phyloP scores from a whole-genome alignment of 805 yeast genomes.

The Candida methanosorbosa region DNA sequence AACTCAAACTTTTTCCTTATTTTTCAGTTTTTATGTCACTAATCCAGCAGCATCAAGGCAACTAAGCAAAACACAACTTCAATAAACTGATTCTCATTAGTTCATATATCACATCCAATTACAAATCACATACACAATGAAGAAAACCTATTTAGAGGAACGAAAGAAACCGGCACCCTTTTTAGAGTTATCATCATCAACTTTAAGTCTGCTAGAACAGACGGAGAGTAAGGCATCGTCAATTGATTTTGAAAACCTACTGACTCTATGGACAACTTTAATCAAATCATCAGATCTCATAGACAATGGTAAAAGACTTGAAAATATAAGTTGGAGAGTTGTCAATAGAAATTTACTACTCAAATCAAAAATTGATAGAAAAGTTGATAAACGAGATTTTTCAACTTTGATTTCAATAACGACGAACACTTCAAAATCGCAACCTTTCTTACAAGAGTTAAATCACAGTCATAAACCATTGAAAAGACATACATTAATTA shows the following conservation, averaged over 20 bases:
- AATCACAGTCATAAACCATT: neutral
- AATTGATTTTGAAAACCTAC: conserved; percentile 29
- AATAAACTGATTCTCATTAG: too few relatives aligned
- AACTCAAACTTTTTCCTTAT: too few relatives aligned
- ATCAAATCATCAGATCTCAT: conserved; percentile 23
- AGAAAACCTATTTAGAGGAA: conserved; percentile 13
- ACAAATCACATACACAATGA: too few relatives aligned
- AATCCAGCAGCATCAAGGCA: too few relatives aligned
- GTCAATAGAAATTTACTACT: conserved; percentile 22
- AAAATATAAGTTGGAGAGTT: conserved; percentile 27
- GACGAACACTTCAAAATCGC: conserved; percentile 3
- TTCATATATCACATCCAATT: too few relatives aligned
- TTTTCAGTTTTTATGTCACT: too few relatives aligned
- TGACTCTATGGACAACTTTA: conserved; percentile 33
- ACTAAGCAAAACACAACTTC: too few relatives aligned
- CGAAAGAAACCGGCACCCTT: conserved; percentile 22
- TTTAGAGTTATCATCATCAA: conserved; percentile 21
- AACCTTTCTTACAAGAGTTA: conserved; percentile 3
- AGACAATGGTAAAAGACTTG: conserved; percentile 24
- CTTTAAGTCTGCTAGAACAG: conserved; percentile 11
- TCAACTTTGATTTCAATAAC: conserved; percentile 21
- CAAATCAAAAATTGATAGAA: neutral
- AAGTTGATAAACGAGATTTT: conserved; percentile 17
- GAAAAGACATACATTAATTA: neutral
- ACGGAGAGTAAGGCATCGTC: conserved; percentile 11